Evolutionary conservation across 257 asterid species (phyloP).

Genomic region (Nicotiana noctiflora): DNA sequence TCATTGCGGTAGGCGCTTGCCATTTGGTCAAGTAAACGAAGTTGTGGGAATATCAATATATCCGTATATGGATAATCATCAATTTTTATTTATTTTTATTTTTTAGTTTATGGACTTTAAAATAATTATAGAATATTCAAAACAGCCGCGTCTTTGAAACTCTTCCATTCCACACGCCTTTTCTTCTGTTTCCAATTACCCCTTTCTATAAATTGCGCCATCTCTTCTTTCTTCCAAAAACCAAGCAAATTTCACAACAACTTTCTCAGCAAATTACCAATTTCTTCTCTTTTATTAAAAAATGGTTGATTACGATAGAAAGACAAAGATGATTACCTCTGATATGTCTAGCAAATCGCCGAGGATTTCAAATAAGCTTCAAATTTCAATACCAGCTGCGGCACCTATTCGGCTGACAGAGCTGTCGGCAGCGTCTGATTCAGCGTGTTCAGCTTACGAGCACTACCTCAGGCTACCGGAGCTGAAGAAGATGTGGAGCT

Average conservation of each 20-base stretch:
- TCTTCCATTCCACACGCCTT: constrained; percentile 49
- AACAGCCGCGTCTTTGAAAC: constrained; percentile 51
- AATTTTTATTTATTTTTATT: not conserved
- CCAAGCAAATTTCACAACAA: not conserved
- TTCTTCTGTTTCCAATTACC: constrained; percentile 28
- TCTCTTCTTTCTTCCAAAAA: constrained; percentile 17
- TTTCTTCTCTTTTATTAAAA: not conserved
- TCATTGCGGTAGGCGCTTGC: constrained; percentile 9
- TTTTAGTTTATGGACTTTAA: not conserved
- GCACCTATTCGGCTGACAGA: constrained; percentile 36
- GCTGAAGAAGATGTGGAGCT: constrained; percentile 54
- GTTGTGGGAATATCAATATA: constrained; percentile 13
- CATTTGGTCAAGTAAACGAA: constrained; percentile 21
- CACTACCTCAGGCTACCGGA: constrained; percentile 64
- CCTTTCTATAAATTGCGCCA: constrained; percentile 37
- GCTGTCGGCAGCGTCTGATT: constrained; percentile 61
- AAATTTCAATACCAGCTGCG: constrained; percentile 48
- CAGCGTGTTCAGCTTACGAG: constrained; percentile 71
- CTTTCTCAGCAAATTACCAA: not conserved
- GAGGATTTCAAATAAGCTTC: constrained; percentile 50
- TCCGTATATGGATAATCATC: constrained; percentile 64
- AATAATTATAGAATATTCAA: not conserved
- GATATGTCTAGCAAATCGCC: constrained; percentile 61
- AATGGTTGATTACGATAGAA: constrained; percentile 92
- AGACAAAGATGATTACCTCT: constrained; percentile 54